Percentiles rank a stretch among this genome's conserved stretches.
These are phyloP conservation scores for Sanguinoderma infundibulare DNA, from an alignment of 1,284 basidiomycete genomes.

Conservation along the genomic window DNA sequence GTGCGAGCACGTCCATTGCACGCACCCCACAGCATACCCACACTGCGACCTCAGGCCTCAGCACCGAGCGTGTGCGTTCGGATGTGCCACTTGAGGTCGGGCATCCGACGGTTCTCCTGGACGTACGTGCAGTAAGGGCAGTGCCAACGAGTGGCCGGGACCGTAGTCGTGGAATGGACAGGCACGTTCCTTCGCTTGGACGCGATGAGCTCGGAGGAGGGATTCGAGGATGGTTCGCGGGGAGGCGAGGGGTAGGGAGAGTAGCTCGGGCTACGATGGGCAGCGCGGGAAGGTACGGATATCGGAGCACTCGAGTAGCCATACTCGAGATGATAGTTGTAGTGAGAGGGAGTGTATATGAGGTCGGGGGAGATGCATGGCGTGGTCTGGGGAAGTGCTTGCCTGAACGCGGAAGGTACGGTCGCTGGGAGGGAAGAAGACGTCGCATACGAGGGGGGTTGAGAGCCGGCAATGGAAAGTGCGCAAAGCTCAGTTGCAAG, in stretches of 20 bases:
- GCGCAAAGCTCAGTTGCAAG: too few species aligned
- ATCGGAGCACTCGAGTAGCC: background rate
- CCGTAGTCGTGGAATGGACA: too few species aligned
- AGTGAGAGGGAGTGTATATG: background rate
- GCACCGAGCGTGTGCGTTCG: constrained; percentile 47
- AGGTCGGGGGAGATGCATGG: background rate
- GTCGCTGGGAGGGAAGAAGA: background rate
- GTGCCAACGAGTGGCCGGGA: background rate
- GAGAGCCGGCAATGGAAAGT: too few species aligned
- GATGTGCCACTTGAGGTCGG: constrained; percentile 58
- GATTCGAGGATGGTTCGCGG: background rate
- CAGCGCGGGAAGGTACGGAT: background rate
- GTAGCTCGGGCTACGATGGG: background rate
- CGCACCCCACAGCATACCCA: constrained; percentile 48
- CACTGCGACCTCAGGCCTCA: constrained; percentile 31
- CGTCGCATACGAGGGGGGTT: background rate
- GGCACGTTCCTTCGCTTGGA: too few species aligned
- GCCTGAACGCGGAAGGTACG: background rate
- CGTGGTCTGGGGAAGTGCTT: background rate
- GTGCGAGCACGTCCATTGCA: constrained; percentile 38
- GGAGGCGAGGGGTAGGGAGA: background rate
- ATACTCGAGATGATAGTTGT: background rate
- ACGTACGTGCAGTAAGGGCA: constrained; percentile 20
- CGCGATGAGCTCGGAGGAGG: background rate
- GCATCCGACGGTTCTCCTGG: constrained; percentile 46